Evolutionary conservation across 345 rosid genomes (phyloP).

Genomic region (Linum lewisii): DNA sequence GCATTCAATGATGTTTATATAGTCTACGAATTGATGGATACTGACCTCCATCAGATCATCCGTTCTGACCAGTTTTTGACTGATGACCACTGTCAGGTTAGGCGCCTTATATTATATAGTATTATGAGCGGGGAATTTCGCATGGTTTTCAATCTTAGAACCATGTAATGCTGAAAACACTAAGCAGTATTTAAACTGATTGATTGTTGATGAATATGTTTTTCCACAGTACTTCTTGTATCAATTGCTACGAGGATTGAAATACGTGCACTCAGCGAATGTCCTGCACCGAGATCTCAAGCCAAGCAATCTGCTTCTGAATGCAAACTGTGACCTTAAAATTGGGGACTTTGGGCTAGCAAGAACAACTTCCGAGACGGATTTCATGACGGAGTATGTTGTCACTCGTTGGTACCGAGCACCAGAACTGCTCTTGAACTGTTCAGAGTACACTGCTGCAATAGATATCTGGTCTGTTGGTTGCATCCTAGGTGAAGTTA

Average conservation of each 20-base stretch:
- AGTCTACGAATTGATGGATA: slow-evolving; percentile 8
- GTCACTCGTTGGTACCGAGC: slow-evolving; percentile 12
- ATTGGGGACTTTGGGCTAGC: slow-evolving; percentile 8
- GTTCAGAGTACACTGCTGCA: slow-evolving; percentile 10
- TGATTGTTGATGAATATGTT: neutral
- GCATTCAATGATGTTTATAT: slow-evolving; percentile 8
- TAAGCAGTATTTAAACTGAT: too few species aligned
- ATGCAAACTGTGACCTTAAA: slow-evolving; percentile 11
- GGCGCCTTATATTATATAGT: neutral
- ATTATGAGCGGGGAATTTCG: neutral
- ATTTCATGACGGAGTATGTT: slow-evolving; percentile 9
- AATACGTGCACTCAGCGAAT: slow-evolving; percentile 7
- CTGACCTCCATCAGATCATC: slow-evolving; percentile 10
- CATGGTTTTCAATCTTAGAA: too few species aligned
- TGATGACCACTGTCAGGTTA: slow-evolving; percentile 10
- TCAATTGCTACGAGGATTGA: slow-evolving; percentile 7
- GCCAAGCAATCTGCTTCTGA: slow-evolving; percentile 10
- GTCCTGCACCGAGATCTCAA: slow-evolving; percentile 10
- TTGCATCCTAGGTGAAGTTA: slow-evolving; percentile 11
- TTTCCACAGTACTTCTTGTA: neutral
- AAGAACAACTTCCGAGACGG: slow-evolving; percentile 8
- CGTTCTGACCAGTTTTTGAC: slow-evolving; percentile 4
- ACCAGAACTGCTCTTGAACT: slow-evolving; percentile 9
- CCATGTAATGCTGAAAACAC: too few species aligned
- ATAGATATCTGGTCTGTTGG: slow-evolving; percentile 11